Evolutionary conservation across 371 early-diverging fungal species (phyloP), one percentile per base, ranked within the genome.

Genomic region (Lichtheimia ramosa): DNA sequence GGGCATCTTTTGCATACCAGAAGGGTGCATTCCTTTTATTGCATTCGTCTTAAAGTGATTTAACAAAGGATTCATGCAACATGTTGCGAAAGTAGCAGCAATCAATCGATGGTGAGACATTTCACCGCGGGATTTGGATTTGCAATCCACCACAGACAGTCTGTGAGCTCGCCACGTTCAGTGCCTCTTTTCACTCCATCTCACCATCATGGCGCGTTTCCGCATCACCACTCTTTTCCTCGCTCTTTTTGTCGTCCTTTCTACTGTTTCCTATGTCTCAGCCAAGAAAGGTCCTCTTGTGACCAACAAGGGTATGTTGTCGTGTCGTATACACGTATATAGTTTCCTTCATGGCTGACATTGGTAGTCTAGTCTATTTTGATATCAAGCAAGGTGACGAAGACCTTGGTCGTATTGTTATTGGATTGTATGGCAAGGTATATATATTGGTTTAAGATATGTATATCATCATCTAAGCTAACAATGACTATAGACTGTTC

Each of bases 341-440:
- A 25, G 18, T 23, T 58, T 8, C 18, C 2, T 6, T 4, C n/a
- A 16, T 3, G 24, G 39, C 21, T 56, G 24, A 51, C 34, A 16
- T 49, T 12, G 42, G 40, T 39, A 40, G 73, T 72, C 81, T 76
- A 83, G 95, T 97, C 50, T 94, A 80, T 79, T 94, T 97, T 77
- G 95, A 96, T 73, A 90, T 97, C 59, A 81, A 88, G 73, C 89
- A 92, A 70, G 95, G 89, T 49, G 91, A 85, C 71, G 75, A 89
- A 65, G 56, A 76, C 3, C 80, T 94, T n/a, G 96, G 96, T 39
- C 83, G 92, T 53, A 83, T 96, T 68, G 92, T 91, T 24, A 86
- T 96, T 59, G 95, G 92, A 13, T 77, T 93, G 51, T 93, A 82
- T 61, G 94, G 92, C 60, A 70, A 85, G 57, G 87, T 85, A 71